Evolutionary conservation across 306 rosid species (phyloP).

Genomic region (Acacia crassicarpa): DNA sequence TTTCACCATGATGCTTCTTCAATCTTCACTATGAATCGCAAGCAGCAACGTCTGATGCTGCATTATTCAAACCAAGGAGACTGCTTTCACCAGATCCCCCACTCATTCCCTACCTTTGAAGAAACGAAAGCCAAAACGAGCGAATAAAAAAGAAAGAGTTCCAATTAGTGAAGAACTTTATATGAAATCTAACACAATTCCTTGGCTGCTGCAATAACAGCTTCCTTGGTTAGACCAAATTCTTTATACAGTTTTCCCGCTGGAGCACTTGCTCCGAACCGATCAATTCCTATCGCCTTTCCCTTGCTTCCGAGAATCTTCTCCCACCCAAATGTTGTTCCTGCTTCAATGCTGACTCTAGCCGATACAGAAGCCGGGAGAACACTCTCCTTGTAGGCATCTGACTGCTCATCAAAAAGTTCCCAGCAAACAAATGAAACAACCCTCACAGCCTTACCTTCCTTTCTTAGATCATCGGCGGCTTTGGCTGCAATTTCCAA

Average conservation of each 20-base stretch:
- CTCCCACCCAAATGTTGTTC: conserved; percentile 92
- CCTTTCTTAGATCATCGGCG: conserved; percentile 84
- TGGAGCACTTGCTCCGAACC: conserved; percentile 97
- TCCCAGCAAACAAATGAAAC: conserved; percentile 95
- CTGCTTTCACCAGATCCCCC: not conserved
- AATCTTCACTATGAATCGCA: not conserved
- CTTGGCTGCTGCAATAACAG: conserved; percentile 92
- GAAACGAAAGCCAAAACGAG: not conserved
- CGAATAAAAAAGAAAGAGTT: not conserved
- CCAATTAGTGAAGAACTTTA: not conserved
- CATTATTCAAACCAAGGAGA: not conserved
- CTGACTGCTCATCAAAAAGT: conserved; percentile 85
- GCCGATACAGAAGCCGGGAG: conserved; percentile 86
- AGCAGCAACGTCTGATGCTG: not conserved
- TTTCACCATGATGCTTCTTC: not conserved
- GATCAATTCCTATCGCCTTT: conserved; percentile 87
- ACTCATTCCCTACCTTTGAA: not conserved
- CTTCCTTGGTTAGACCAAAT: conserved; percentile 84
- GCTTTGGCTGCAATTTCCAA: conserved; percentile 92
- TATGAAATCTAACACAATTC: conserved; percentile 38
- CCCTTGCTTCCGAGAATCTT: conserved; percentile 85
- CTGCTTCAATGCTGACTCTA: conserved; percentile 98
- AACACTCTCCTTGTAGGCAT: conserved; percentile 91
- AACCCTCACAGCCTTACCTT: conserved; percentile 91
- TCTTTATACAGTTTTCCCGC: conserved; percentile 91